These are phyloP conservation scores for Neurospora intermedia DNA, from an alignment of 495 filamentous ascomycete species.

Conservation along the genomic window DNA sequence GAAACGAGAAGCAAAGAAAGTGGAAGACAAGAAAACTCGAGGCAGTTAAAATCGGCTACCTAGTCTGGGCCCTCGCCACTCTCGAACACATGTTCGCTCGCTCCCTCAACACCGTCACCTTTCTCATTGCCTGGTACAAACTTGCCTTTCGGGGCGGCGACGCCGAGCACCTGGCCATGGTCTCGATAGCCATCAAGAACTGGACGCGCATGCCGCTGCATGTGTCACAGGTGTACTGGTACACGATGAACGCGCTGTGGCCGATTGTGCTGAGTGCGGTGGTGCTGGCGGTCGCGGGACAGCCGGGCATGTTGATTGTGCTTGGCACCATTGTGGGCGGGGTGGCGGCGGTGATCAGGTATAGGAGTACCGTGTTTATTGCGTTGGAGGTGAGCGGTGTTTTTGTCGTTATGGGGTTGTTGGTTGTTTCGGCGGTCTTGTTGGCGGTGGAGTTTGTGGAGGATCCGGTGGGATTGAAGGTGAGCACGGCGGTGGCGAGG, in stretches of 20 bases:
- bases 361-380: conserved; percentile 19
- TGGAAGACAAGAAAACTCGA: background rate
- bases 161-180: conserved; percentile 4
- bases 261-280: conserved; percentile 5
- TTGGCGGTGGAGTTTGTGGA: conserved; percentile 9
- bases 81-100: conserved; percentile 15
- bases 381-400: conserved; percentile 18
- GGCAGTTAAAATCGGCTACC: background rate
- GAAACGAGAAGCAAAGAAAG: background rate
- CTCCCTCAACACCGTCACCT: conserved; percentile 7
- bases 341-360: conserved; percentile 10
- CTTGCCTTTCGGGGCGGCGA: conserved; percentile 3
- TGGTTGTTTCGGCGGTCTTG: background rate
- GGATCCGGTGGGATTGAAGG: conserved; percentile 9
- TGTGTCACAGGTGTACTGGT: conserved; percentile 7
- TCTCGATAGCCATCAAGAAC: background rate
- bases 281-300: conserved; percentile 3
- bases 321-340: background rate
- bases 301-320: conserved; percentile 10
- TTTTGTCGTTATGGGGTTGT: conserved; percentile 14
- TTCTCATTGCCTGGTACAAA: conserved; percentile 9
- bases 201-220: conserved; percentile 4
- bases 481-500: conserved; percentile 1
- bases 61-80: conserved; percentile 10
- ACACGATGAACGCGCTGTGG: background rate